Evolutionary conservation across 768 basidiomycete genomes (phyloP).

Genomic region (Collybia mongolica): DNA sequence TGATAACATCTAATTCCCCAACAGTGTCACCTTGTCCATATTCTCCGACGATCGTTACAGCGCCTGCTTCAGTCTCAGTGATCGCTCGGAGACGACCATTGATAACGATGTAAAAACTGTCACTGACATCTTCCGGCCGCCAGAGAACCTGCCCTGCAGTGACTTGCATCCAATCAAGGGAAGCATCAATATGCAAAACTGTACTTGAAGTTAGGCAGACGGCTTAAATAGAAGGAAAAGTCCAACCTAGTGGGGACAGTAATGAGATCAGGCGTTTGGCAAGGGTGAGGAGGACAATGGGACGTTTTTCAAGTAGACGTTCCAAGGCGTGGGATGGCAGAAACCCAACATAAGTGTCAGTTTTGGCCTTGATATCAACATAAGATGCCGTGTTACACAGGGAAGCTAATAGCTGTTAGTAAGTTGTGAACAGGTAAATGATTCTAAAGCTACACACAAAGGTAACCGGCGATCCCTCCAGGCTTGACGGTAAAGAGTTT

Average conservation of each 20-base stretch:
- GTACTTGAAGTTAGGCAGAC: constrained; percentile 1
- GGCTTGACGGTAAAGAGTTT: constrained; percentile 94
- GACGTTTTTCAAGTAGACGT: constrained; percentile 86
- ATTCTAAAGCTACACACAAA: constrained; percentile 49
- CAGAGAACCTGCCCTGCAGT: constrained; percentile 94
- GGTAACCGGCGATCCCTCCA: constrained; percentile 96
- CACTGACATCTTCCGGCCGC: constrained; percentile 86
- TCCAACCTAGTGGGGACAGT: constrained; percentile 84
- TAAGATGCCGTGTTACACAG: constrained; percentile 92
- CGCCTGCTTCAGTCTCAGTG: constrained; percentile 73
- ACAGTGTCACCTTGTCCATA: constrained; percentile 98
- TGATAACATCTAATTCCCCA: constrained; percentile 97
- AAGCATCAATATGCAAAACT: constrained; percentile 97
- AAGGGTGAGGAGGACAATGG: constrained; percentile 92
- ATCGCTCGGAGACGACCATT: constrained; percentile 95
- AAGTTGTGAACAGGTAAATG: not conserved
- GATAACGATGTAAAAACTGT: constrained; percentile 98
- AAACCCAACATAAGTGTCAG: constrained; percentile 97
- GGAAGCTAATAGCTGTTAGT: constrained; percentile 54
- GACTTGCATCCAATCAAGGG: constrained; percentile 98
- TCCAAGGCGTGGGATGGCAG: constrained; percentile 87
- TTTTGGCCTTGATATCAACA: constrained; percentile 96
- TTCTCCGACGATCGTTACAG: constrained; percentile 82
- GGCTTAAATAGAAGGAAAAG: not conserved
- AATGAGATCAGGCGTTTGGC: constrained; percentile 96